phyloP scores from a whole-genome alignment of 176 grass and related monocot genomes.

The Aegilops bicornis region DNA sequence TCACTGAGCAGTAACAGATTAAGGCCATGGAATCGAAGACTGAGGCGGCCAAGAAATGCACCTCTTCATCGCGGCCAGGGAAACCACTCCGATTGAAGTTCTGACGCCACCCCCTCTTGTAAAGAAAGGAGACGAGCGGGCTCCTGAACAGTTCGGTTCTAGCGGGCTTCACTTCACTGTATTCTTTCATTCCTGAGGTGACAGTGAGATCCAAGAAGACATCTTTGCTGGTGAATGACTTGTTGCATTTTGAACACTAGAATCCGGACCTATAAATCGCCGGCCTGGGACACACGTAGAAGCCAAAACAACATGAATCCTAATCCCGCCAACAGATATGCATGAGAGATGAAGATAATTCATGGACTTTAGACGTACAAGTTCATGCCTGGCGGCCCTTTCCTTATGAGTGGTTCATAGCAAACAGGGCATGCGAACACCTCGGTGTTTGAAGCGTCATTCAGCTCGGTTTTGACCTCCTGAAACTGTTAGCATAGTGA shows the following conservation, averaged over 20 bases:
- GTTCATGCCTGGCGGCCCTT: constrained; percentile 54
- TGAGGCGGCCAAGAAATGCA: constrained; percentile 17
- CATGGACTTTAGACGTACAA: constrained; percentile 44
- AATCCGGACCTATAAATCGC: constrained; percentile 90
- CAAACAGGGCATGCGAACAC: constrained; percentile 82
- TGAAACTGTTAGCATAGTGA: neutral
- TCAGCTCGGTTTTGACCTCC: constrained; percentile 43
- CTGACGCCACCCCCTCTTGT: constrained; percentile 94
- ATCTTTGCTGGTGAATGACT: constrained; percentile 84
- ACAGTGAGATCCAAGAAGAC: constrained; percentile 86
- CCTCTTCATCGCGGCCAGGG: constrained; percentile 90
- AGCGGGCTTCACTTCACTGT: constrained; percentile 73
- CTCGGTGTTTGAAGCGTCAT: constrained; percentile 28
- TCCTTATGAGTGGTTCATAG: constrained; percentile 76
- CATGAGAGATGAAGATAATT: neutral
- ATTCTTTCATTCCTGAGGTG: constrained; percentile 83
- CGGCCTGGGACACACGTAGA: constrained; percentile 42
- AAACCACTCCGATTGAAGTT: constrained; percentile 89
- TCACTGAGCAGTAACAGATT: neutral
- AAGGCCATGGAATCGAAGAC: neutral
- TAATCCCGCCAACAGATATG: neutral
- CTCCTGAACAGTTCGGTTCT: constrained; percentile 93
- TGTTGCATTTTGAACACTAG: constrained; percentile 76
- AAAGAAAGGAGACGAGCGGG: constrained; percentile 77
- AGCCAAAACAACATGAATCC: neutral